Percentiles rank a stretch among this genome's conserved stretches.
Conservation (phyloP, 2,329 filamentous ascomycete species). For the Aspergillus sp. region DNA sequence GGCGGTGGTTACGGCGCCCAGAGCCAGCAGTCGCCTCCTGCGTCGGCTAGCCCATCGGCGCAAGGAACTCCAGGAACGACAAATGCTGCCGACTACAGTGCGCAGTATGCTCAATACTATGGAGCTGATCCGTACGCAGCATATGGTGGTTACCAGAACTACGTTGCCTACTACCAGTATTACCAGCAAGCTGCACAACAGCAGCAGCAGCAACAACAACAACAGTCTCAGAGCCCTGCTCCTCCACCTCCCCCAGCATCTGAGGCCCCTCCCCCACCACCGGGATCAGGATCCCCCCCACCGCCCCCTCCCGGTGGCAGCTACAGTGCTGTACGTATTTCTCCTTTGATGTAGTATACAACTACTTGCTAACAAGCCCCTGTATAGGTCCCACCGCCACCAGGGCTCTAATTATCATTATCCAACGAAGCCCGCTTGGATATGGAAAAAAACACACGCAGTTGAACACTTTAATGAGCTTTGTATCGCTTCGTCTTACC, state of each 20-base stretch:
- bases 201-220: conserved; percentile 49
- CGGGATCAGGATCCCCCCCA: conserved; percentile 60
- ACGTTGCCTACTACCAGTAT: conserved; percentile 62
- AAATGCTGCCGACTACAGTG: conserved; percentile 63
- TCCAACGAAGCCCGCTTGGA: conserved; percentile 1
- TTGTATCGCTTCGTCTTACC: background rate
- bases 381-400: conserved; percentile 21
- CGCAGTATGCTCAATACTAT: conserved; percentile 84
- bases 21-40: conserved; percentile 38
- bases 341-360: background rate
- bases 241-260: conserved; percentile 57
- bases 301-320: conserved; percentile 53
- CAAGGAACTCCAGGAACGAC: conserved; percentile 40
- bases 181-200: conserved; percentile 66
- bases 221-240: conserved; percentile 41
- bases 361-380: background rate
- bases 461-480: background rate
- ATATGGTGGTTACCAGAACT: conserved; percentile 85
- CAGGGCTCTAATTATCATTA: conserved; percentile 16
- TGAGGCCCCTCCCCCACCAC: conserved; percentile 59
- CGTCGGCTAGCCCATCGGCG: conserved; percentile 46
- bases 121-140: conserved; percentile 79
- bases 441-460: background rate
- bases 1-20: conserved; percentile 39
- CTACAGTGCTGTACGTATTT: conserved; percentile 61